Conservation (phyloP, 768 basidiomycete genomes). For the Gelatoporia subvermispora region DNA sequence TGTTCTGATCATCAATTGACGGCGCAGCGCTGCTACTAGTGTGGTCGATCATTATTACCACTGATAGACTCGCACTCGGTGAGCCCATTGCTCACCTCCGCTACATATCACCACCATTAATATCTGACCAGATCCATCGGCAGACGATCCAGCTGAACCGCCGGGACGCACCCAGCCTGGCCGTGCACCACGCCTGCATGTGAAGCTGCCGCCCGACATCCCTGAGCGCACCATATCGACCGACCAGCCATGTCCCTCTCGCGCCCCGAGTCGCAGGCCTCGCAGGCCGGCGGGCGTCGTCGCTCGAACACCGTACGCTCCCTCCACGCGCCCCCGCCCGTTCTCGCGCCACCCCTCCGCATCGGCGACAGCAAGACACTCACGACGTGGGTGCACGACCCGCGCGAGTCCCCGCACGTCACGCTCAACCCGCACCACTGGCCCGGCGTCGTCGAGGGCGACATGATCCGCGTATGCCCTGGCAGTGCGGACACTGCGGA, state of each 20-base stretch:
- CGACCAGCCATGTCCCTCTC: constrained; percentile 44
- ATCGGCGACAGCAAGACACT: constrained; percentile 60
- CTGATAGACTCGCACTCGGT: too few relatives aligned
- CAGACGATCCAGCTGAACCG: too few relatives aligned
- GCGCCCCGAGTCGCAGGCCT: constrained; percentile 59
- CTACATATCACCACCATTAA: too few relatives aligned
- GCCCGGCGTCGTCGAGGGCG: constrained; percentile 77
- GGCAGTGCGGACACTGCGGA: constrained; percentile 37
- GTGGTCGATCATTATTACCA: too few relatives aligned
- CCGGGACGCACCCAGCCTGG: too few relatives aligned
- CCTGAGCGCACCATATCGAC: background rate
- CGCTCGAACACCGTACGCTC: constrained; percentile 77
- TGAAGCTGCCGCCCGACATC: background rate
- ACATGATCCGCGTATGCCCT: constrained; percentile 58
- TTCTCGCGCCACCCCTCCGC: constrained; percentile 37
- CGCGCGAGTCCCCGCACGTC: constrained; percentile 53
- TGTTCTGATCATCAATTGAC: too few relatives aligned
- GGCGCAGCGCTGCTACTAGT: too few relatives aligned
- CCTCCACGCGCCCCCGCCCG: constrained; percentile 42
- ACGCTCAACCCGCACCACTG: constrained; percentile 70
- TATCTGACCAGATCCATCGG: too few relatives aligned
- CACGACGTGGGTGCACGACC: constrained; percentile 72
- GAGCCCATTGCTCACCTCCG: too few relatives aligned
- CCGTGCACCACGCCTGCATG: too few relatives aligned
- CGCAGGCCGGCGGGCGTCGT: constrained; percentile 47